Conservation (phyloP, 108 stramenopile species). For the Pseudonitzschia pungens region DNA sequence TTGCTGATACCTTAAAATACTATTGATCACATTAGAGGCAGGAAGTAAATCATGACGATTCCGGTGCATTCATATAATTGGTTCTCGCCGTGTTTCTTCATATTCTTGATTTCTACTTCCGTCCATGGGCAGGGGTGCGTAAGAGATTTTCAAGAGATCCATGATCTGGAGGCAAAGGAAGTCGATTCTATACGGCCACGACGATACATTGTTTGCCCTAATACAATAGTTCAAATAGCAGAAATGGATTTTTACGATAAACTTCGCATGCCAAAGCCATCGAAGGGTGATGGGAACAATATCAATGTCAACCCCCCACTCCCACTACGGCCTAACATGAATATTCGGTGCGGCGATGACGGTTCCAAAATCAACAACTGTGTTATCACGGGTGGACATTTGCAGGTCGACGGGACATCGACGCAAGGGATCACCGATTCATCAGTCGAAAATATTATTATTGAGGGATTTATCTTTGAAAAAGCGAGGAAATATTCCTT, state of each 20-base stretch:
- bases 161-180: conserved; percentile 10
- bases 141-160: conserved; percentile 22
- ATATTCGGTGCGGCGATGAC: conserved; percentile 37
- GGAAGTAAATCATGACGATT: too few relatives aligned
- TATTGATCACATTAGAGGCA: too few relatives aligned
- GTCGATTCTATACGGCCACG: conserved; percentile 24
- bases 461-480: conserved; percentile 41
- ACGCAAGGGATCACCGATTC: conserved; percentile 28
- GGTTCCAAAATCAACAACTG: conserved; percentile 35
- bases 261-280: background rate
- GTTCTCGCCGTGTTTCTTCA: background rate
- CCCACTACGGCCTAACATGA: conserved; percentile 38
- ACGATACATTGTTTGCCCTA: conserved; percentile 27
- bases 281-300: background rate
- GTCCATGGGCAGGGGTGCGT: conserved; percentile 6
- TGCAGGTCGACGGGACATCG: conserved; percentile 43
- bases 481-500: conserved; percentile 21
- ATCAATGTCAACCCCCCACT: conserved; percentile 11
- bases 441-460: conserved; percentile 28
- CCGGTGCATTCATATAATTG: too few relatives aligned
- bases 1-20: too few relatives aligned
- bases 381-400: conserved; percentile 33
- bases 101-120: background rate
- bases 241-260: conserved; percentile 22
- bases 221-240: conserved; percentile 13